Conservation (phyloP, 2,329 filamentous ascomycete species). For the Geosmithia flava region DNA sequence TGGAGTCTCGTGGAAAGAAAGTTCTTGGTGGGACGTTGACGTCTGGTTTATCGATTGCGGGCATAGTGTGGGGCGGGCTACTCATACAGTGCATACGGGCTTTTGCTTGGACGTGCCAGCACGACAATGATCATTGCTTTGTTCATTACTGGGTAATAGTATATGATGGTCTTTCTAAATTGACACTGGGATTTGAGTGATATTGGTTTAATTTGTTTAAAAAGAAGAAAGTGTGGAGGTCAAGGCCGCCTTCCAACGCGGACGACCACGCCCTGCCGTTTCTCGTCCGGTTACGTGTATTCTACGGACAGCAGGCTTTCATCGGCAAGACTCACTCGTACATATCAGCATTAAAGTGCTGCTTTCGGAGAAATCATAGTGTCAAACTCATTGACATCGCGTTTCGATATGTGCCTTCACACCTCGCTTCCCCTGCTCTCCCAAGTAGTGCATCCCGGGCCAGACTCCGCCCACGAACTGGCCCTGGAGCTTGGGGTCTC, state of each 20-base stretch:
- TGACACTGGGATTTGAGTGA: no score
- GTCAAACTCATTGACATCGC: background rate
- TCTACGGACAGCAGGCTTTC: constrained; percentile 64
- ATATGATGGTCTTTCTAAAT: no score
- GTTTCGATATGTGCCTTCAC: constrained; percentile 60
- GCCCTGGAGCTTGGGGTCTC: constrained; percentile 61
- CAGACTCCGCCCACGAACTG: constrained; percentile 68
- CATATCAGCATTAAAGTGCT: background rate
- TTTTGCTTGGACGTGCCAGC: background rate
- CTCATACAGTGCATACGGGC: background rate
- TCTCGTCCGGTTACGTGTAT: constrained; percentile 72
- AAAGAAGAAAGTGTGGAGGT: no score
- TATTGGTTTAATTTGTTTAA: no score
- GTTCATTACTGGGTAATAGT: no score
- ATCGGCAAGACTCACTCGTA: constrained; percentile 36
- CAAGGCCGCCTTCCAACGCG: constrained; percentile 21
- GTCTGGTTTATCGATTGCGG: constrained; percentile 13
- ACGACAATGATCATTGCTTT: background rate
- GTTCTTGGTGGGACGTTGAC: background rate
- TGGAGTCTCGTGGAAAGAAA: no score
- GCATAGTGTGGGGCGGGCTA: constrained; percentile 12
- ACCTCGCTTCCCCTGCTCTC: constrained; percentile 44
- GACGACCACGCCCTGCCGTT: constrained; percentile 71
- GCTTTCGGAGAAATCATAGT: background rate
- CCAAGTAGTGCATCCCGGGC: constrained; percentile 78